Evolutionary conservation across 306 rosid genomes (phyloP).

Genomic region (Malus orientalis): DNA sequence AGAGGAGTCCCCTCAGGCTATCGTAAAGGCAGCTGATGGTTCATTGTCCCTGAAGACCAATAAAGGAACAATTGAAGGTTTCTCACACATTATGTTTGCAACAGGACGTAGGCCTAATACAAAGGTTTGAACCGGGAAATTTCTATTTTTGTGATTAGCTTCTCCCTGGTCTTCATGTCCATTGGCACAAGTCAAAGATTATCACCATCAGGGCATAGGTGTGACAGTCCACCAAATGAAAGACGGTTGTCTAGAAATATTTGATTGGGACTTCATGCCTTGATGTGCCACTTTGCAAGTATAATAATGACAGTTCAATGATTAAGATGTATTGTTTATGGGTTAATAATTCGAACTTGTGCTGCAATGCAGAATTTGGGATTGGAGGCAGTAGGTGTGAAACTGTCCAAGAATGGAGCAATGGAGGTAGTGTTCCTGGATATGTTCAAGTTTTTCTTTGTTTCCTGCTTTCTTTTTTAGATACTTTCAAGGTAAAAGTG

Average conservation of each 20-base stretch:
- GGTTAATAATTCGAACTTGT: constrained; percentile 17
- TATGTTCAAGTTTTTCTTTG: constrained; percentile 13
- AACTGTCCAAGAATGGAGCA: constrained; percentile 60
- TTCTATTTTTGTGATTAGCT: not conserved
- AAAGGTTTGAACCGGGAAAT: constrained; percentile 39
- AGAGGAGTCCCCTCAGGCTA: constrained; percentile 81
- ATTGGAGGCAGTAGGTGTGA: constrained; percentile 85
- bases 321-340: not conserved
- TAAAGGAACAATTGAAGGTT: constrained; percentile 75
- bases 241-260: not conserved
- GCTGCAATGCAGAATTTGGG: constrained; percentile 66
- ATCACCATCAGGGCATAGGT: not conserved
- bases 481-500: not conserved
- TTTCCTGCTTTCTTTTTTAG: not conserved
- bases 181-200: not conserved
- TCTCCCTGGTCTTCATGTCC: not conserved
- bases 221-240: not conserved
- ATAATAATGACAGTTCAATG: constrained; percentile 5
- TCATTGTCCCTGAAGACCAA: constrained; percentile 81
- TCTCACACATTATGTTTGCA: constrained; percentile 92
- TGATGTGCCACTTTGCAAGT: not conserved
- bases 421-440: constrained; percentile 54
- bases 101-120: constrained; percentile 95
- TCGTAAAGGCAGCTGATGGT: constrained; percentile 68
- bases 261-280: not conserved